A percentile compares a stretch with the other conserved stretches of the same genome.
phyloP scores from a whole-genome alignment of 345 rosid genomes.

The Boechera retrofracta region DNA sequence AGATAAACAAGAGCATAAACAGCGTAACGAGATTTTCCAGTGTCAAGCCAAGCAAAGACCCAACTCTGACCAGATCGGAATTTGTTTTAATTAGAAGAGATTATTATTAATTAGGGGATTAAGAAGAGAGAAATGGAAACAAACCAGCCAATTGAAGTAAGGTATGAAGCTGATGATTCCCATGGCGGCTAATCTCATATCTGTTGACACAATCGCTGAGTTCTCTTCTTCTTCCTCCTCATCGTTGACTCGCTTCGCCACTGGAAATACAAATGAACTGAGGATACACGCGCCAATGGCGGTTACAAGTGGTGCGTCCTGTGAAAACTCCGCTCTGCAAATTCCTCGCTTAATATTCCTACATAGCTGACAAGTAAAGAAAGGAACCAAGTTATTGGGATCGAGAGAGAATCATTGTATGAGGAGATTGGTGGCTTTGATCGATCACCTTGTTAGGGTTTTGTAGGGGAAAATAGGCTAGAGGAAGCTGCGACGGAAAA shows the following conservation, averaged over 20 bases:
- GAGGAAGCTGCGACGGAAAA: neutral
- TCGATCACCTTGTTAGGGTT: conserved; percentile 46
- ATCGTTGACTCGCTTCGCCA: conserved; percentile 33
- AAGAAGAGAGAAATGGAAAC: neutral
- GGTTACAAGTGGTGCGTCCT: conserved; percentile 68
- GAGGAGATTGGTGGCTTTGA: neutral
- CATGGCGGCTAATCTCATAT: conserved; percentile 85
- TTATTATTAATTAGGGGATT: no score
- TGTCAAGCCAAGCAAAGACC: conserved; percentile 98
- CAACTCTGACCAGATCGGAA: conserved; percentile 58
- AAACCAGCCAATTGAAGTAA: conserved; percentile 96
- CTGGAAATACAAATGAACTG: conserved; percentile 71
- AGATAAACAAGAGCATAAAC: conserved; percentile 75
- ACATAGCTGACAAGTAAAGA: conserved; percentile 23
- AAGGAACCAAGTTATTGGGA: neutral
- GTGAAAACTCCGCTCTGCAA: conserved; percentile 73
- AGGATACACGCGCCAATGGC: conserved; percentile 83
- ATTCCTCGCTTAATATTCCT: conserved; percentile 41
- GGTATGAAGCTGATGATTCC: conserved; percentile 93
- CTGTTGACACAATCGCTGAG: conserved; percentile 63
- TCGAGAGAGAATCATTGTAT: neutral
- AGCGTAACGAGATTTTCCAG: conserved; percentile 81
- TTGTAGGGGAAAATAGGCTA: neutral
- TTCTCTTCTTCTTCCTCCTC: conserved; percentile 58
- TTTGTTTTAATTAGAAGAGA: neutral